phyloP scores from a whole-genome alignment of 2,329 filamentous ascomycete species.

The Fusarium piperis region DNA sequence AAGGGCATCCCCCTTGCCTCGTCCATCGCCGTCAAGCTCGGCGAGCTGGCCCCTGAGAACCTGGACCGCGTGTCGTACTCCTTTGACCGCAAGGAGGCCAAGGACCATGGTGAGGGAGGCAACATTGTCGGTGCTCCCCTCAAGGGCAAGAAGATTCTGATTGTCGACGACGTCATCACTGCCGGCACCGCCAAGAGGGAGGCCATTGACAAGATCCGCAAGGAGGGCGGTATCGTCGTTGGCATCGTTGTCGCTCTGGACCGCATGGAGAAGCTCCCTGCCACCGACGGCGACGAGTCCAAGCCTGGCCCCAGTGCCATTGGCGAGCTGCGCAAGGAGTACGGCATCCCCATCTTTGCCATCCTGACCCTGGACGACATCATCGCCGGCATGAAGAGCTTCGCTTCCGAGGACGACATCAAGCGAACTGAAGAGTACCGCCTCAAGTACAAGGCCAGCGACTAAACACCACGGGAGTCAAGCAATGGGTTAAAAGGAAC shows the following conservation, averaged over 20 bases:
- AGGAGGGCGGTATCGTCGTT: constrained; percentile 84
- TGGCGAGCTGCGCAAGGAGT: constrained; percentile 84
- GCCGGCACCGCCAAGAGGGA: constrained; percentile 94
- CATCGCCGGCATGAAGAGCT: constrained; percentile 71
- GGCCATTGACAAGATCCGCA: constrained; percentile 87
- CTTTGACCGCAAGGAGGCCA: constrained; percentile 96
- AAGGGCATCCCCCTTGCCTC: constrained; percentile 95
- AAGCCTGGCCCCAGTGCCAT: constrained; percentile 81
- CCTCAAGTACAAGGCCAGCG: constrained; percentile 68
- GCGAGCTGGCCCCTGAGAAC: constrained; percentile 70
- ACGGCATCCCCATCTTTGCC: constrained; percentile 82
- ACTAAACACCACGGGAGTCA: constrained; percentile 49
- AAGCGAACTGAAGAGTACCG: constrained; percentile 79
- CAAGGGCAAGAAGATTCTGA: constrained; percentile 84
- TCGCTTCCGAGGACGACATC: constrained; percentile 70
- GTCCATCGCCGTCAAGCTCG: constrained; percentile 79
- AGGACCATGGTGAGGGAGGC: constrained; percentile 95
- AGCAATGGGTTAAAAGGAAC: neutral
- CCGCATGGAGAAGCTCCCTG: constrained; percentile 82
- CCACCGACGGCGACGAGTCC: constrained; percentile 71
- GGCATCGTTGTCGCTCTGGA: constrained; percentile 92
- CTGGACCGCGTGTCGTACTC: constrained; percentile 81
- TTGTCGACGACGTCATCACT: constrained; percentile 97
- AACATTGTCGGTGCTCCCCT: constrained; percentile 89
- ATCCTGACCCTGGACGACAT: constrained; percentile 89